Conservation (phyloP, 306 rosid genomes). For the Cucurbita ficifolia region DNA sequence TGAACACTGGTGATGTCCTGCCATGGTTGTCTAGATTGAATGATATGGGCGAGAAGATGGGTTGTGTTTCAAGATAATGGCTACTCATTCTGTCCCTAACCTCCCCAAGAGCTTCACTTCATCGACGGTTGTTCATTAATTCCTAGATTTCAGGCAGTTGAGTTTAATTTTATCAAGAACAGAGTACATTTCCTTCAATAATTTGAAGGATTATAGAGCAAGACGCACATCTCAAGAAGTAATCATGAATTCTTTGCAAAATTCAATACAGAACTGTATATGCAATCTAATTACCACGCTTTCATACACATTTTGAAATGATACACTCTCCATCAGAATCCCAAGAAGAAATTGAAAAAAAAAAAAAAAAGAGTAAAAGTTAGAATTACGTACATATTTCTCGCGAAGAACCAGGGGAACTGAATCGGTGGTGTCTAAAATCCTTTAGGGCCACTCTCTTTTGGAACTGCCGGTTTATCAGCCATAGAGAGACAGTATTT, state of each 20-base stretch:
- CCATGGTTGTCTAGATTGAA: too few relatives aligned
- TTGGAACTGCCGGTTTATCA: slow-evolving; percentile 18
- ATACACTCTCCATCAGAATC: neutral
- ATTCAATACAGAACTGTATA: neutral
- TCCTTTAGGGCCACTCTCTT: slow-evolving; percentile 42
- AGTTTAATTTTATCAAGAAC: too few relatives aligned
- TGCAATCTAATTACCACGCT: neutral
- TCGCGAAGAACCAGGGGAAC: neutral
- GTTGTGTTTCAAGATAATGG: too few relatives aligned
- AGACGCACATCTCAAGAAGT: neutral
- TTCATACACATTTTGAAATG: neutral
- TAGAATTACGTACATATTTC: neutral
- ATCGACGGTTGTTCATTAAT: too few relatives aligned
- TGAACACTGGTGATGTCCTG: too few relatives aligned
- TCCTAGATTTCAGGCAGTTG: too few relatives aligned
- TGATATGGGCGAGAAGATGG: too few relatives aligned
- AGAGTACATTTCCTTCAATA: too few relatives aligned
- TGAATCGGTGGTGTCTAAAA: slow-evolving; percentile 14
- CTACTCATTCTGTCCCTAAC: too few relatives aligned
- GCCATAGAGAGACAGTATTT: slow-evolving; percentile 64
- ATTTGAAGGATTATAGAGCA: too few relatives aligned
- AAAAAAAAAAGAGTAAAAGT: neutral
- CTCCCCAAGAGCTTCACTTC: too few relatives aligned
- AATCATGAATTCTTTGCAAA: neutral
- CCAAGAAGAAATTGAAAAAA: neutral